Percentiles rank a stretch among this genome's conserved stretches.
These are phyloP conservation scores for Bathelium albidoporum DNA, from an alignment of 495 filamentous ascomycete genomes.

Conservation along the genomic window DNA sequence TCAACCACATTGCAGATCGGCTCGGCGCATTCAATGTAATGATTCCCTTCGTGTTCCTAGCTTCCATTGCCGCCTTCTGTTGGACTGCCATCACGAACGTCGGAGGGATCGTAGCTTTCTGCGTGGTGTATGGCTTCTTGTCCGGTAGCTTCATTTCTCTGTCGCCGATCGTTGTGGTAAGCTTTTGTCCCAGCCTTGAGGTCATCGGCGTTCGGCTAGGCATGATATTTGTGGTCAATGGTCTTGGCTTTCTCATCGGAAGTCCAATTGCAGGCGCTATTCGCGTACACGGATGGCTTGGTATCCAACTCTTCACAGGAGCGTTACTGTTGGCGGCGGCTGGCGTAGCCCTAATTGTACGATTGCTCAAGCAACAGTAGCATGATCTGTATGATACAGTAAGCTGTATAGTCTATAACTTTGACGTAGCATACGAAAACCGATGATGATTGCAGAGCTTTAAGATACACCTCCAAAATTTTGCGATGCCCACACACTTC, in stretches of 20 bases:
- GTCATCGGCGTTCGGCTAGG: background rate
- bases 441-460: too few species aligned
- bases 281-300: background rate
- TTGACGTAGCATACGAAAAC: too few species aligned
- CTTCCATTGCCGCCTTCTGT: conserved; percentile 26
- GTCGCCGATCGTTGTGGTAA: too few species aligned
- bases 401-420: too few species aligned
- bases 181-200: background rate
- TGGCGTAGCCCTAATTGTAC: background rate
- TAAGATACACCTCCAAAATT: too few species aligned
- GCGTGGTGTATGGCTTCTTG: conserved; percentile 34
- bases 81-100: conserved; percentile 29
- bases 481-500: too few species aligned
- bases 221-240: background rate
- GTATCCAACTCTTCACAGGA: background rate
- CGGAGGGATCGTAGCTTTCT: conserved; percentile 32
- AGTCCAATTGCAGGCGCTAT: background rate
- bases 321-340: background rate
- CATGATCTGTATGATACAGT: too few species aligned
- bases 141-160: too few species aligned
- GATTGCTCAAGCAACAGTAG: too few species aligned
- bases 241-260: background rate
- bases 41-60: conserved; percentile 20
- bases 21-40: conserved; percentile 33
- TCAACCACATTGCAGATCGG: conserved; percentile 33